Base-by-base conservation (phyloP, 805 yeast genomes). In the Lipomyces anomalus region DNA sequence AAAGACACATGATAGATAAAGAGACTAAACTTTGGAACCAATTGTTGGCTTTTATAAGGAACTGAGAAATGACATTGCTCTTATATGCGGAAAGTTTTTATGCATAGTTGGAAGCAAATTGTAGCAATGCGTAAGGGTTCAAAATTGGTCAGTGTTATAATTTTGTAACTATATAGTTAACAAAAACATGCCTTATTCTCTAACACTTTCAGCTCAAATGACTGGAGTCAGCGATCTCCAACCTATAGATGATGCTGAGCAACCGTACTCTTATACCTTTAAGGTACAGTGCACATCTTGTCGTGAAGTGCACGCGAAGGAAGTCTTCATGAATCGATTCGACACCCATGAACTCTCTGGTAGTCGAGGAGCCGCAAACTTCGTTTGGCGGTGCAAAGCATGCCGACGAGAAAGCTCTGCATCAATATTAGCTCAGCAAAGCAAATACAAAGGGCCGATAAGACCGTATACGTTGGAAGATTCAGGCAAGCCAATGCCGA, bases 351-450 rank as follows among this genome's bases (percentile, higher is more conserved):
- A 63, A 22, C 68, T 86, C 22, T 62, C 74, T 1, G 87, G 85
- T 0, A 76, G 89, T 35, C 74, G 80, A 50, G 96, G 96, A 11
- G 85, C 80, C 49, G 94, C 95, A 5, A 84, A 80, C 52, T 85
- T 88, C 59, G 80, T 82, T 3, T 80, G 84, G 72, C 76, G 77
- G 52, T 87, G 96, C 63, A 76, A 77, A 48, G 68, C 70, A 50
- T 87, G 96, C 65, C 29, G 64, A 40, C 61, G 68, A 24, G 67
- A 64, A 22, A 58, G 64, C 20, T 63, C 67, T 6, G 61, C 67
- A 13, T 41, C 47, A 26, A 43, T 47, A 21, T 16, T 26, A 36
- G 7, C 22, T 16, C 5, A 6, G 32, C 29, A 24, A 16, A 50
- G 45, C 5, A 60, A 67, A 17, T 52, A 40, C 16, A 43, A 58